A percentile compares a stretch with the other conserved stretches of the same genome.
Conservation (phyloP, 2,329 filamentous ascomycete genomes). For the Dryadomyces quercivorus region DNA sequence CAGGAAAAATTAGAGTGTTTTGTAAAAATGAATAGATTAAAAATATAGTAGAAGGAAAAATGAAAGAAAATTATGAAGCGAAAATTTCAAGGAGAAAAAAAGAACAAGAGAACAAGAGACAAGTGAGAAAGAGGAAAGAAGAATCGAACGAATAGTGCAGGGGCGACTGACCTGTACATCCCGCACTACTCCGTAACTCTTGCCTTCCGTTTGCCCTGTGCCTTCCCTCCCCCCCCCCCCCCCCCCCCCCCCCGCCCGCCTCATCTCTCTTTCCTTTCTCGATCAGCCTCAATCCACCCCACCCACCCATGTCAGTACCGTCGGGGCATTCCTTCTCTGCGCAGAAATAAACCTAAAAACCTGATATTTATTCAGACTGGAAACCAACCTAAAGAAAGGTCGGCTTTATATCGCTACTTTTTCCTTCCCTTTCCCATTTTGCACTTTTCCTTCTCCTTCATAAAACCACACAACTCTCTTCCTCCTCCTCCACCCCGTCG, state of each 20-base stretch:
- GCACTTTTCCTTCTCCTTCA: background rate
- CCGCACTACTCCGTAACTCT: background rate
- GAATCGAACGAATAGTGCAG: background rate
- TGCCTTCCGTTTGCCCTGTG: background rate
- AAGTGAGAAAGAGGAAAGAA: background rate
- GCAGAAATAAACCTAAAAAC: background rate
- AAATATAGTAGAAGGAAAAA: background rate
- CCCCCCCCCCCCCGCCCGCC: no score
- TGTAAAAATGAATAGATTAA: background rate
- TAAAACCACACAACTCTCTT: no score
- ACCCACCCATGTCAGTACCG: background rate
- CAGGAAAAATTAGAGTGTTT: background rate
- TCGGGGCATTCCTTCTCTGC: background rate
- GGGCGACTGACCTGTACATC: background rate
- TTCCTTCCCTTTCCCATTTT: background rate
- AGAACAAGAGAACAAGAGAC: background rate
- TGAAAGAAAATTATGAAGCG: no score
- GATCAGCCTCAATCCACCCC: conserved; percentile 2
- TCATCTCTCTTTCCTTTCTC: background rate
- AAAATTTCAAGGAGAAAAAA: background rate
- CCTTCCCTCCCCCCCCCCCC: no score
- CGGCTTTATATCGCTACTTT: background rate
- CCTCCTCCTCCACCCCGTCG: background rate
- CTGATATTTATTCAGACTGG: background rate
- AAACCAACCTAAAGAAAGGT: background rate